Evolutionary conservation across 2,329 filamentous ascomycete genomes (phyloP), one percentile per base, ranked within the genome.

Genomic region (Epichloe amarillans): DNA sequence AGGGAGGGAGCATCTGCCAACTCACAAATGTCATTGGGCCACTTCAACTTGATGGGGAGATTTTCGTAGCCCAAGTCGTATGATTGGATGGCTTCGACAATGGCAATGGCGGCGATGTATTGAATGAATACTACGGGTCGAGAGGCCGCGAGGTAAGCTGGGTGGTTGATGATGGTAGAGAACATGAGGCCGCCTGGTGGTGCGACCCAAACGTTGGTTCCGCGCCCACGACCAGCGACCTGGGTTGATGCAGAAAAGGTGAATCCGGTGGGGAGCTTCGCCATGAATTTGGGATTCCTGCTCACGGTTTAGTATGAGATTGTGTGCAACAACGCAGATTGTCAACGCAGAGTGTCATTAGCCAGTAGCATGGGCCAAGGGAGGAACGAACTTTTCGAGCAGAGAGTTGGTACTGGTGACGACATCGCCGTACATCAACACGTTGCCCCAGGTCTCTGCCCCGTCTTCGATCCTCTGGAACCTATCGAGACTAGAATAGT

Each of bases 401-500:
- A 97, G 73, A 0, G 90, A 95, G 67, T 91, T 95, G 30, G 93
- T 98, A 64, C 88, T 95, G 3, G 91, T 96, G 15, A 96, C 76
- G 6, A 95, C 88, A 64, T 96, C 88, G 49, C 86, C 90, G 61
- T 97, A 97, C 56, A 97, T 72, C 3, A 98, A 67, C 47, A 78
- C 71, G 47, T 82, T 78, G 4, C 93, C 93, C 73, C 94, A 97
- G 23, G 78, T 69, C 3, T 77, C 71, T 0, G 80, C 75, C 44
- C 75, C 75, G 2, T 76, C 73, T 46, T 77, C 74, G 5, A 64
- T 64, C 30, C 60, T 57, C 49, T 85, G 80, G 62, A 89, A 94
- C 26, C 79, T 70, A 23, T 72, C 68, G 10, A 97, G 72, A 53
- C 84, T 84, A 4, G 79, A 72, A 64, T 84, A 97, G 66, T 83